Conservation (phyloP, 768 basidiomycete species). For the Dioszegia hungarica region DNA sequence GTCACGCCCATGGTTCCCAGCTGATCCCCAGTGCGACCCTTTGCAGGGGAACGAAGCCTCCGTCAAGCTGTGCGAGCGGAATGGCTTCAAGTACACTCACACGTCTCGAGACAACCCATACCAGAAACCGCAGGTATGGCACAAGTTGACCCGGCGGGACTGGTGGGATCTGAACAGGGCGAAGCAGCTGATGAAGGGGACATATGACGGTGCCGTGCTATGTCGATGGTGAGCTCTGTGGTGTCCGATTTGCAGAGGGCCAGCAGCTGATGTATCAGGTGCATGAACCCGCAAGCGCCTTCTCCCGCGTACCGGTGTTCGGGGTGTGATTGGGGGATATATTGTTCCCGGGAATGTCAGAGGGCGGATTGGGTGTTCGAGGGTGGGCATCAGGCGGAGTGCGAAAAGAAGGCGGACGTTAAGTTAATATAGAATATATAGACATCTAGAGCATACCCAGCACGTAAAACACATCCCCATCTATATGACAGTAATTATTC, state of each 20-base stretch:
- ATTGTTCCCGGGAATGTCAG: constrained; percentile 44
- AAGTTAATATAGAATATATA: background rate
- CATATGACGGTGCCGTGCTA: constrained; percentile 30
- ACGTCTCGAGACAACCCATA: constrained; percentile 13
- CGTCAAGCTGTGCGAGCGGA: constrained; percentile 26
- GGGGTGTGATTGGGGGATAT: constrained; percentile 37
- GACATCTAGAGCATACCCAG: too few species aligned
- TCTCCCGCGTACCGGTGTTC: constrained; percentile 16
- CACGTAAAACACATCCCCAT: too few species aligned
- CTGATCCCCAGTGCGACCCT: constrained; percentile 30
- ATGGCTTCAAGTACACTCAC: constrained; percentile 26
- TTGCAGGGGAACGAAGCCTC: constrained; percentile 32
- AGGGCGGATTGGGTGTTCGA: constrained; percentile 37
- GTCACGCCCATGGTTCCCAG: background rate
- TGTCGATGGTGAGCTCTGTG: constrained; percentile 34
- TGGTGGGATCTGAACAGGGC: constrained; percentile 29
- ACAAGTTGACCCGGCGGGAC: constrained; percentile 30
- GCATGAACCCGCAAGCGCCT: constrained; percentile 26
- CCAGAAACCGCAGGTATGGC: constrained; percentile 33
- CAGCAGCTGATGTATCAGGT: constrained; percentile 21
- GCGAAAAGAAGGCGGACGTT: constrained; percentile 5
- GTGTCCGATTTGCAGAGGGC: background rate
- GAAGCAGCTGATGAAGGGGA: constrained; percentile 13
- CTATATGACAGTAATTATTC: too few species aligned
- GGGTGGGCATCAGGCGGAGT: constrained; percentile 36